Evolutionary conservation across 257 asterid genomes (phyloP).

Genomic region (Solanum habrochaites): DNA sequence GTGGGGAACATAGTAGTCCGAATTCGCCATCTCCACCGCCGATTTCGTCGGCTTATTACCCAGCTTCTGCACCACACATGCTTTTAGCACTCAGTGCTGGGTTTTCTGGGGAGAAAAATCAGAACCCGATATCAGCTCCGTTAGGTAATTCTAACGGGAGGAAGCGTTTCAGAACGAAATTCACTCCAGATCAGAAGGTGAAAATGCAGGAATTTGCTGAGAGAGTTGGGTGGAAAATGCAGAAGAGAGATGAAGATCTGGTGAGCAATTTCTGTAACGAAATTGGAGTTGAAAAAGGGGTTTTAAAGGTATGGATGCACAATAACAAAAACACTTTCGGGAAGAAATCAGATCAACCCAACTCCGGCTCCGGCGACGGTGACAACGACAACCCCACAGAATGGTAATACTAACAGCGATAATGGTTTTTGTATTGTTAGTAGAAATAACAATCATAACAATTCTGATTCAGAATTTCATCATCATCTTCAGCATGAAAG

Average conservation of each 20-base stretch:
- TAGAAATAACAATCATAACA: neutral
- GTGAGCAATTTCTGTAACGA: conserved; percentile 45
- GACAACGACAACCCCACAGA: neutral
- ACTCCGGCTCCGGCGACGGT: neutral
- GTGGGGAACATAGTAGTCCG: conserved; percentile 42
- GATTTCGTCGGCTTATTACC: conserved; percentile 78
- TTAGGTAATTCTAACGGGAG: conserved; percentile 21
- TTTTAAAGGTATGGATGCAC: conserved; percentile 91
- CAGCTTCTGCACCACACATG: conserved; percentile 89
- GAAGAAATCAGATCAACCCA: conserved; percentile 27
- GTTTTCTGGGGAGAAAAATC: conserved; percentile 14
- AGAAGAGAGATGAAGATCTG: conserved; percentile 55
- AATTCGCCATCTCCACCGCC: conserved; percentile 91
- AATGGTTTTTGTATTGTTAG: neutral
- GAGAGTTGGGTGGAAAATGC: conserved; percentile 68
- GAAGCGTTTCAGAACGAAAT: conserved; percentile 65
- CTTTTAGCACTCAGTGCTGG: conserved; percentile 67
- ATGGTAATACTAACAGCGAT: neutral
- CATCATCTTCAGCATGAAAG: conserved; percentile 7
- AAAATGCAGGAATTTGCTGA: conserved; percentile 68
- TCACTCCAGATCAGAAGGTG: conserved; percentile 53
- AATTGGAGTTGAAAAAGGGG: conserved; percentile 55
- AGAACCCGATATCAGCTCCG: conserved; percentile 11
- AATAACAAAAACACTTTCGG: conserved; percentile 63
- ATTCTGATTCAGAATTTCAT: neutral